Base-by-base conservation (phyloP, 2,329 filamentous ascomycete genomes). In the Colletotrichum viniferum region DNA sequence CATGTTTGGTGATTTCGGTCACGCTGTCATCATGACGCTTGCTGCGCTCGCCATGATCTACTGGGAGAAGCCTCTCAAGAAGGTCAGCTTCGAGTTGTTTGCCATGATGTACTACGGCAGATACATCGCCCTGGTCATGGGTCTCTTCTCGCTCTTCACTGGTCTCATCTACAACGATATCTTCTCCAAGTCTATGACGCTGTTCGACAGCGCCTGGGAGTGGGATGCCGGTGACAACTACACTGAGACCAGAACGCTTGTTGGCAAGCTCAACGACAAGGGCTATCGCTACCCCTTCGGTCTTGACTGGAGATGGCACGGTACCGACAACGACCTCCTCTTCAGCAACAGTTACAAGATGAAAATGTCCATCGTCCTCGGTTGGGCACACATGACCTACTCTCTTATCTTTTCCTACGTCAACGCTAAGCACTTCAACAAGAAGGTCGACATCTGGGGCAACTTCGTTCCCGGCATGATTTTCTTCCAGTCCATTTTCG, bases 291-390 rank as follows among this genome's bases (percentile, higher is more conserved):
- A 98, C 84, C 96, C 97, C 18, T 98, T 99, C 82, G 97, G 97
- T 79, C 87, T 99, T 76, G 97, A 99, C 83, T 98, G 94, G 93
- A 94, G 94, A 82, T 99, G 97, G 97, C 97, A 99, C 84, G 96
- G 94, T 76, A 94, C 96, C 14, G 96, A 98, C 81, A 99, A 99
- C 81, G 94, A 97, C 76, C 90, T 99, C 24, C 91, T 99, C 65
- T 99, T 99, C 87, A 94, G 92, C 84, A 99, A 99, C 93, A 97
- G 95, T 86, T 97, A 97, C 91, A 99, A 99, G 93, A 99, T 99
- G 97, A 99, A 99, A 90, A 94, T 99, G 87, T 97, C 95, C 88
- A 98, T 99, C 83, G 92, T 99, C 79, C 91, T 99, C 78, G 97
- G 97, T 84, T 99, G 97, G 97, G 92, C 92, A 74, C 96, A 98